Percentiles rank a stretch among this genome's conserved stretches.
Conservation (phyloP, 169 alveolate genomes). For the Plasmodium cynomolgi region DNA sequence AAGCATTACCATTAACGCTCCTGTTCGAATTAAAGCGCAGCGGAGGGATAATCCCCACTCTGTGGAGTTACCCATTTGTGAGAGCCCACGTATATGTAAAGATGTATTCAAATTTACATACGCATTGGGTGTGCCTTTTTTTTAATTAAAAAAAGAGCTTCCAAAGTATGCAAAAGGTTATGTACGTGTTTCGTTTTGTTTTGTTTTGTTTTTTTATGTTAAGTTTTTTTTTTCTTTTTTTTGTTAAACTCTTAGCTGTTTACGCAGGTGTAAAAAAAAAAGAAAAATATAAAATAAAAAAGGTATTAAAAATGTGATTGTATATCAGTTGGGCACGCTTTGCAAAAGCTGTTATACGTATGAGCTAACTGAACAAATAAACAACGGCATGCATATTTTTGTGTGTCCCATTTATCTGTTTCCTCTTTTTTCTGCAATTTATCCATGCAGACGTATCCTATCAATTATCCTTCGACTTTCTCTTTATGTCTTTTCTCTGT, state of each 20-base stretch:
- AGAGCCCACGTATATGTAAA: not conserved
- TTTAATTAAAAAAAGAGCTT: not conserved
- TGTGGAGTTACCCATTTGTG: not conserved
- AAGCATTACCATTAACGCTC: not conserved
- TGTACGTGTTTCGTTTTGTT: not conserved
- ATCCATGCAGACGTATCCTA: not conserved
- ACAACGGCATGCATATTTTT: not conserved
- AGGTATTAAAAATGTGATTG: not conserved
- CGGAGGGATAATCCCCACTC: not conserved
- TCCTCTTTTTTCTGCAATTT: not conserved
- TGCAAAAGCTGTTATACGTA: not conserved
- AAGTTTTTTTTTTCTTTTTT: not conserved
- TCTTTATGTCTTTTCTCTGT: slow-evolving; percentile 37
- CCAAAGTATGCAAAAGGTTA: not conserved
- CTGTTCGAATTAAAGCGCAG: not conserved
- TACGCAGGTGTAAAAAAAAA: not conserved
- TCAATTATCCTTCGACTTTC: slow-evolving; percentile 31
- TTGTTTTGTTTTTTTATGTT: not conserved
- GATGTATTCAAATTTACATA: not conserved
- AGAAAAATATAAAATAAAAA: slow-evolving; percentile 6
- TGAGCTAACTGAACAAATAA: not conserved
- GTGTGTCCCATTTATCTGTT: not conserved
- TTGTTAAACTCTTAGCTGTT: not conserved
- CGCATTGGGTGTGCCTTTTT: not conserved
- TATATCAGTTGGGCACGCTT: not conserved